phyloP scores from a whole-genome alignment of 2,329 filamentous ascomycete genomes.

The Ramularia collo-cygni region DNA sequence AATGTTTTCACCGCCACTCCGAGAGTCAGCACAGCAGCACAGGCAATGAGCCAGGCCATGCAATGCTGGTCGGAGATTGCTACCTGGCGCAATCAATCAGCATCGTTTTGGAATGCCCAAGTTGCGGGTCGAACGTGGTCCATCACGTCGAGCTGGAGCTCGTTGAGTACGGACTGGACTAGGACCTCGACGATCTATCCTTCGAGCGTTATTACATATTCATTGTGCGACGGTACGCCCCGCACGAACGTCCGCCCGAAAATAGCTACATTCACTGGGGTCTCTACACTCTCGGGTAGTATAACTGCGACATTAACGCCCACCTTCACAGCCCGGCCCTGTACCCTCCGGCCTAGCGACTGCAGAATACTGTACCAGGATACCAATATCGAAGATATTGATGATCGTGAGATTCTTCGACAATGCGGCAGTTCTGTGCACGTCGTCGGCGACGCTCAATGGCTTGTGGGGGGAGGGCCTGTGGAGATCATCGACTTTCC shows the following conservation, averaged over 20 bases:
- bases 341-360: constrained; percentile 7
- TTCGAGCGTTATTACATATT: constrained; percentile 13
- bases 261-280: constrained; percentile 5
- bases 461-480: constrained; percentile 11
- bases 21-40: not conserved
- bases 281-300: constrained; percentile 2
- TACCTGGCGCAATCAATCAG: constrained; percentile 8
- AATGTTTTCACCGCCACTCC: not conserved
- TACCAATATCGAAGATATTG: constrained; percentile 1
- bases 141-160: not conserved
- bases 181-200: constrained; percentile 13
- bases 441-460: not conserved
- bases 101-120: constrained; percentile 6
- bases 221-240: constrained; percentile 20
- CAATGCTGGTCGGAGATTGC: constrained; percentile 10
- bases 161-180: not conserved
- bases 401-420: constrained; percentile 5
- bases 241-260: constrained; percentile 14
- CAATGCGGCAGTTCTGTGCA: constrained; percentile 14
- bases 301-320: constrained; percentile 4
- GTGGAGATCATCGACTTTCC: constrained; percentile 23
- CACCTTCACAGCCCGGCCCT: constrained; percentile 11
- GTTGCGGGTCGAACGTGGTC: constrained; percentile 9
- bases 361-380: constrained; percentile 16
- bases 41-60: not conserved